Conservation (phyloP, 2,329 filamentous ascomycete genomes). For the Sporothrix mexicana region DNA sequence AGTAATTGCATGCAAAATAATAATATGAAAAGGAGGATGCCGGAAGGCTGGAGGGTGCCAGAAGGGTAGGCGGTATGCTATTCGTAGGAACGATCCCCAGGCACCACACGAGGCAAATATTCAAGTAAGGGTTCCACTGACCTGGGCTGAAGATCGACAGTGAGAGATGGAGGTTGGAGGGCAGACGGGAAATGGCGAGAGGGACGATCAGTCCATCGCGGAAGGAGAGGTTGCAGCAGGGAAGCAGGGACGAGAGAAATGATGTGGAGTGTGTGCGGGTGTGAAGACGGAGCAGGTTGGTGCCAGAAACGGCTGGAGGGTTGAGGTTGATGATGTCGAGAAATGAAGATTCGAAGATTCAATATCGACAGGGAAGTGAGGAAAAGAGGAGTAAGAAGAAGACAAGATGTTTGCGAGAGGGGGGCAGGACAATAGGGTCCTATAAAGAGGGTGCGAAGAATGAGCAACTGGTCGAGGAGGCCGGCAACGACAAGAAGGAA, state of each 20-base stretch:
- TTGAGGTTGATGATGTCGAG: not conserved
- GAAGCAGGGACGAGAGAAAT: not conserved
- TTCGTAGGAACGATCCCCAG: constrained; percentile 22
- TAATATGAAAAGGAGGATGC: constrained; percentile 11
- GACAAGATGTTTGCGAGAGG: not conserved
- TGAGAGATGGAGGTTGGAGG: constrained; percentile 23
- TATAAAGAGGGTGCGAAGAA: constrained; percentile 11
- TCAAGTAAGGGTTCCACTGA: constrained; percentile 31
- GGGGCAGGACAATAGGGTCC: not conserved
- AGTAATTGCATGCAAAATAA: not conserved
- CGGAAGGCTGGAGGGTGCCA: constrained; percentile 15
- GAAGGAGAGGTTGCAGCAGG: constrained; percentile 1
- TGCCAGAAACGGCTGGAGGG: not conserved
- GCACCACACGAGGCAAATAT: constrained; percentile 17
- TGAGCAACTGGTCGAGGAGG: constrained; percentile 1
- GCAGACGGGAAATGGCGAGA: constrained; percentile 13
- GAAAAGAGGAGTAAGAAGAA: not conserved
- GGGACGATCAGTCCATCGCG: constrained; percentile 26
- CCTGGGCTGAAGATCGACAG: constrained; percentile 32
- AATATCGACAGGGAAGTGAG: not conserved
- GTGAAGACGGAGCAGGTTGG: not conserved
- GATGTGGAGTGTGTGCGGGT: constrained; percentile 18
- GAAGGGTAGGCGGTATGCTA: not conserved
- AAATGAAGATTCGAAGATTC: not conserved
- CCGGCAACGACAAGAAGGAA: constrained; percentile 5